A percentile compares a stretch with the other conserved stretches of the same genome.
Evolutionary conservation across 768 basidiomycete genomes (phyloP).

Genomic region (Amanita pallidorosea): DNA sequence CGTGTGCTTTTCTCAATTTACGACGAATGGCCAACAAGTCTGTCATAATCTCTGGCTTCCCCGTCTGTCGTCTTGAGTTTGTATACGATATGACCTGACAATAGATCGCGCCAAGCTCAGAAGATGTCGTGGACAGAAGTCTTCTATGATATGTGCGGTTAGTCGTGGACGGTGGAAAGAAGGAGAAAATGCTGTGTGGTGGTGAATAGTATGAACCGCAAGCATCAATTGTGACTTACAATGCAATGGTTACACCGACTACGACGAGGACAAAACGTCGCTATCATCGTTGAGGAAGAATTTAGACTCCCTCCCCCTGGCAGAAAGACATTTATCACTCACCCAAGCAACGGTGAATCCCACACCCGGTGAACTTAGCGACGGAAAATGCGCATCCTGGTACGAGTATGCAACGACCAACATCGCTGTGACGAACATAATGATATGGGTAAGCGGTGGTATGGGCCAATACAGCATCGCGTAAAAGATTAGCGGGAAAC

Average conservation of each 20-base stretch:
- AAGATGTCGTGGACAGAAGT: constrained; percentile 55
- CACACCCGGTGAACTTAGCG: constrained; percentile 42
- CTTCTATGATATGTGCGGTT: constrained; percentile 65
- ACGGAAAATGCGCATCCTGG: constrained; percentile 39
- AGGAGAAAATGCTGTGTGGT: constrained; percentile 42
- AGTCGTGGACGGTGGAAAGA: constrained; percentile 69
- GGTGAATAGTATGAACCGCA: background rate
- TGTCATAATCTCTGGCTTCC: constrained; percentile 45
- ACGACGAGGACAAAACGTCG: constrained; percentile 60
- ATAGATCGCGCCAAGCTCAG: constrained; percentile 60
- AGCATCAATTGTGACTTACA: constrained; percentile 29
- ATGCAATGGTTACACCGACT: constrained; percentile 66
- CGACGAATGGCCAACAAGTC: constrained; percentile 65
- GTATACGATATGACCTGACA: constrained; percentile 72
- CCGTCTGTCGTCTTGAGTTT: constrained; percentile 36
- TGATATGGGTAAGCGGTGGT: constrained; percentile 59
- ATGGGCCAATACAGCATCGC: constrained; percentile 67
- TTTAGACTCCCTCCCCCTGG: background rate
- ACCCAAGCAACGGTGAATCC: constrained; percentile 72
- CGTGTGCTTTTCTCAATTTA: constrained; percentile 56
- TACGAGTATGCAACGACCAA: constrained; percentile 71
- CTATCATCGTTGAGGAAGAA: constrained; percentile 19
- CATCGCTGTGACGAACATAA: constrained; percentile 52
- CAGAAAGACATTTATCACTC: constrained; percentile 9
- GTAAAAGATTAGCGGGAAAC: constrained; percentile 65